phyloP scores from a whole-genome alignment of 257 asterid genomes.

The Salvia rosmarinus region DNA sequence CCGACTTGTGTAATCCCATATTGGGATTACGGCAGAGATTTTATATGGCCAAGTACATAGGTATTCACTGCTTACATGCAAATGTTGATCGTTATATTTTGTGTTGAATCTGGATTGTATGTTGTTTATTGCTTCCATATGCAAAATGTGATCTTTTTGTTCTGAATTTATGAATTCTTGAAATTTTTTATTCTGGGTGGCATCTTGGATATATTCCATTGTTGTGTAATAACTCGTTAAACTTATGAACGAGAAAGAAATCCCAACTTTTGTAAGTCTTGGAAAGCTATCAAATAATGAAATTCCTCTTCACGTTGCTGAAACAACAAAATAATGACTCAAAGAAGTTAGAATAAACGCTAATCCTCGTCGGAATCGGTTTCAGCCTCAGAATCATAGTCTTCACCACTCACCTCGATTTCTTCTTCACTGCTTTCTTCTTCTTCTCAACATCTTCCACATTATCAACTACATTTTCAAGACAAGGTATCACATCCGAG shows the following conservation, averaged over 20 bases:
- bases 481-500: conserved; percentile 59
- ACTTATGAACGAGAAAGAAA: too few species aligned
- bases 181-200: neutral
- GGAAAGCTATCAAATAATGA: too few species aligned
- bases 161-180: too few species aligned
- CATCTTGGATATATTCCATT: neutral
- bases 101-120: neutral
- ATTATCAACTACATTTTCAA: conserved; percentile 50
- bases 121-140: too few species aligned
- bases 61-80: conserved; percentile 14
- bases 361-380: conserved; percentile 57
- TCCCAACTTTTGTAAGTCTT: too few species aligned
- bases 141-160: too few species aligned
- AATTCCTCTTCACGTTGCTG: too few species aligned
- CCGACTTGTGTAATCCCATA: conserved; percentile 32
- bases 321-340: neutral
- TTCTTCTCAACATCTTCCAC: conserved; percentile 42
- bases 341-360: too few species aligned
- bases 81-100: neutral
- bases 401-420: conserved; percentile 33
- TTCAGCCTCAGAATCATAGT: conserved; percentile 48
- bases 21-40: conserved; percentile 40
- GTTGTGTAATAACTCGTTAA: neutral
- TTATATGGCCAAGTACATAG: conserved; percentile 30
- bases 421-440: conserved; percentile 50